phyloP scores from a whole-genome alignment of 257 asterid species.

The Pogostemon cablin region DNA sequence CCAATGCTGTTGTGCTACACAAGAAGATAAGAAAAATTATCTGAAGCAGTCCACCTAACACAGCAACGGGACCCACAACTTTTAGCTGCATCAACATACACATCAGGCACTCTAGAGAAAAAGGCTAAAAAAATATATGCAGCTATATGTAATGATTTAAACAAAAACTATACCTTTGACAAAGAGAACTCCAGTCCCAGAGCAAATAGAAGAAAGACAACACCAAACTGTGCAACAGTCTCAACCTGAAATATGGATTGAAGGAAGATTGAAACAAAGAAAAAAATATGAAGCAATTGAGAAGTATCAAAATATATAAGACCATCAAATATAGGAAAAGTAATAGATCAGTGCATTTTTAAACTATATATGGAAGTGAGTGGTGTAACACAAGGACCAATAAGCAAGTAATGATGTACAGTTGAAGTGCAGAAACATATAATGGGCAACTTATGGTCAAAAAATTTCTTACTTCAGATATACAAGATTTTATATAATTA shows the following conservation, averaged over 20 bases:
- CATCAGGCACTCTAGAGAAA: slow-evolving; percentile 33
- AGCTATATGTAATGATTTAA: slow-evolving; percentile 8
- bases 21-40: slow-evolving; percentile 67
- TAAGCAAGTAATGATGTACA: slow-evolving; percentile 1
- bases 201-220: slow-evolving; percentile 94
- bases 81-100: slow-evolving; percentile 65
- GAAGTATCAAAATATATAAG: neutral
- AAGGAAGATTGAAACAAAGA: slow-evolving; percentile 18
- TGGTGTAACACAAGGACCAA: slow-evolving; percentile 5
- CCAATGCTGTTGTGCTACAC: slow-evolving; percentile 75
- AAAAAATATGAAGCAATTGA: slow-evolving; percentile 2
- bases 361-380: slow-evolving; percentile 23
- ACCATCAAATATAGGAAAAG: neutral
- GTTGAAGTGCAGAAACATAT: neutral
- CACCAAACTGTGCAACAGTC: slow-evolving; percentile 98
- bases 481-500: neutral
- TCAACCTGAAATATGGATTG: slow-evolving; percentile 65
- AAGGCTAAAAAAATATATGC: slow-evolving; percentile 21
- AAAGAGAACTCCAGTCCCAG: slow-evolving; percentile 93
- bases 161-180: slow-evolving; percentile 59
- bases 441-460: neutral
- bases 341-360: slow-evolving; percentile 22
- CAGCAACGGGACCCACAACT: slow-evolving; percentile 96
- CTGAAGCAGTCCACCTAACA: slow-evolving; percentile 91
- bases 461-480: neutral